A percentile compares a stretch with the other conserved stretches of the same genome.
Conservation (phyloP, 768 basidiomycete species). For the Tylopilus balloui region DNA sequence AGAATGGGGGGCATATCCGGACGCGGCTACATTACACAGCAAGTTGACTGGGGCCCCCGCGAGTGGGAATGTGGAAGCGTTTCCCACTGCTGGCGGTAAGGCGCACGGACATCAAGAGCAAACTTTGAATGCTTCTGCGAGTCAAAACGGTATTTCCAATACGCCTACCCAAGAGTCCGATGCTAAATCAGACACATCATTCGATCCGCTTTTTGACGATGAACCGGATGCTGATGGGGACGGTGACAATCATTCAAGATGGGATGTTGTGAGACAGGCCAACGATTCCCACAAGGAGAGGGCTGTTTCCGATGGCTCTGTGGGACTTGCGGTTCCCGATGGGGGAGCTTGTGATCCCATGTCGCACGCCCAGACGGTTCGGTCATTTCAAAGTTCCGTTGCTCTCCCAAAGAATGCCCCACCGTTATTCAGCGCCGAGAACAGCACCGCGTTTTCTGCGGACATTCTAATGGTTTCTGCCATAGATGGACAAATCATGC, state of each 20-base stretch:
- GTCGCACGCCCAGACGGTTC: conserved; percentile 20
- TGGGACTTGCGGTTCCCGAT: conserved; percentile 30
- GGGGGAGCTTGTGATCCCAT: conserved; percentile 18
- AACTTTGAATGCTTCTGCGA: conserved; percentile 17
- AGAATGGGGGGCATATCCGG: conserved; percentile 18
- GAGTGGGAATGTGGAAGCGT: conserved; percentile 23
- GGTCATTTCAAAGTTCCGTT: conserved; percentile 34
- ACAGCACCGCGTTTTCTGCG: conserved; percentile 64
- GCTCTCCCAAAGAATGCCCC: conserved; percentile 72
- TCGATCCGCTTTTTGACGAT: conserved; percentile 88
- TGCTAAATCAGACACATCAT: conserved; percentile 73
- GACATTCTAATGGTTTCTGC: conserved; percentile 85
- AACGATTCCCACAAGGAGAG: conserved; percentile 15
- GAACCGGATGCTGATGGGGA: conserved; percentile 64
- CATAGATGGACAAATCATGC: conserved; percentile 86
- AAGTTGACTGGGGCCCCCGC: conserved; percentile 13
- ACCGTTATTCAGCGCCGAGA: conserved; percentile 59
- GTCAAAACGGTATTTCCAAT: conserved; percentile 25
- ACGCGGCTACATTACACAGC: conserved; percentile 8
- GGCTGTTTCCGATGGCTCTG: conserved; percentile 7
- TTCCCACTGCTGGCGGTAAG: conserved; percentile 16
- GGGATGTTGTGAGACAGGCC: conserved; percentile 19
- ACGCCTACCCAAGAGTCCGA: conserved; percentile 43
- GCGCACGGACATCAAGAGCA: conserved; percentile 14
- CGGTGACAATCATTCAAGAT: conserved; percentile 21